A percentile compares a stretch with the other conserved stretches of the same genome.
phyloP scores from a whole-genome alignment of 2,329 filamentous ascomycete species.

The Penicillium sp. region DNA sequence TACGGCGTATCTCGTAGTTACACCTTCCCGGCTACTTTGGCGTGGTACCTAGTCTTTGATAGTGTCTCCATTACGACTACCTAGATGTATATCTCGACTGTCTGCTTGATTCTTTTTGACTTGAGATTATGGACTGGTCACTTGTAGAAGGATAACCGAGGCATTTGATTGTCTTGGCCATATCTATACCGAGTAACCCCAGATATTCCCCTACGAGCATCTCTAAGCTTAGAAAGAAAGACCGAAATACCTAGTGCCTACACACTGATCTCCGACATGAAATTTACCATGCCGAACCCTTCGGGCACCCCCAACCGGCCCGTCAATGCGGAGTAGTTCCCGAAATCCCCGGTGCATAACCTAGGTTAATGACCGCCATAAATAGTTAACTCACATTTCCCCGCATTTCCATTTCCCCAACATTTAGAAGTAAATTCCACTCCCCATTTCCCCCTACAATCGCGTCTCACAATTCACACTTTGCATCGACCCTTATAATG shows the following conservation, averaged over 20 bases:
- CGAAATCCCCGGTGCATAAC: slow-evolving; percentile 6
- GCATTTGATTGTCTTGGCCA: too few relatives aligned
- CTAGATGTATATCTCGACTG: too few relatives aligned
- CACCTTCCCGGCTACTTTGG: too few relatives aligned
- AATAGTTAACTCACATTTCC: slow-evolving; percentile 5
- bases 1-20: not conserved
- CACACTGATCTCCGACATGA: not conserved
- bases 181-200: not conserved
- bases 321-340: not conserved
- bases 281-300: not conserved
- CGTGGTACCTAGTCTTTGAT: too few relatives aligned
- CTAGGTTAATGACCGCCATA: slow-evolving; percentile 13
- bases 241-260: not conserved
- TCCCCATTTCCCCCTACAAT: not conserved
- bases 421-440: not conserved
- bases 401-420: slow-evolving; percentile 22
- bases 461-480: not conserved
- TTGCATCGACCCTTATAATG: slow-evolving; percentile 14
- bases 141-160: too few relatives aligned
- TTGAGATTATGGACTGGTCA: too few relatives aligned
- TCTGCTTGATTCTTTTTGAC: too few relatives aligned
- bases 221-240: not conserved
- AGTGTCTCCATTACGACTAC: too few relatives aligned
- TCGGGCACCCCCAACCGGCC: not conserved
- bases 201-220: not conserved